Percentiles rank a stretch among this genome's conserved stretches.
Conservation (phyloP, 2,329 filamentous ascomycete genomes). For the Claviceps purpurea region DNA sequence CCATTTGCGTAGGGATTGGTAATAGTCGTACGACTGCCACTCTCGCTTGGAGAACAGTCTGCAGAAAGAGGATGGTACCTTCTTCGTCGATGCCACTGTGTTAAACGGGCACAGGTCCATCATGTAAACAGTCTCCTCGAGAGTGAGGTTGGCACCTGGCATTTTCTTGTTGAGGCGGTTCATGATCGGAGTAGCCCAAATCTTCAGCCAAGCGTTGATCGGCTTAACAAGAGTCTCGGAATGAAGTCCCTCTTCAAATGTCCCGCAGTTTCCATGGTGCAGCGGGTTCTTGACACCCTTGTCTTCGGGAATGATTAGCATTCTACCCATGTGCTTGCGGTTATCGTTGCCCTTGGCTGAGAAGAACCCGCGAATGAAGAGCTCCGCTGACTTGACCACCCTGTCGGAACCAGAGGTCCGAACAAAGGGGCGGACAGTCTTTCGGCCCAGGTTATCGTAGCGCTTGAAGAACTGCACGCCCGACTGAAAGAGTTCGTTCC, state of each 20-base stretch:
- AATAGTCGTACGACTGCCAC: constrained; percentile 72
- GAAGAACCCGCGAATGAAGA: constrained; percentile 66
- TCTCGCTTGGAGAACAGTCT: constrained; percentile 57
- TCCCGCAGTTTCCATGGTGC: constrained; percentile 56
- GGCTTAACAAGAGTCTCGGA: constrained; percentile 34
- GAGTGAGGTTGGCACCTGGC: constrained; percentile 50
- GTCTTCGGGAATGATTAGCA: constrained; percentile 57
- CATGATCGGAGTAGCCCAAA: constrained; percentile 56
- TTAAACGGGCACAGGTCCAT: constrained; percentile 88
- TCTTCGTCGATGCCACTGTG: constrained; percentile 50
- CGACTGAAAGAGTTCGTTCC: constrained; percentile 58
- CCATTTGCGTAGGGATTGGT: constrained; percentile 67
- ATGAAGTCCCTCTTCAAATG: constrained; percentile 50
- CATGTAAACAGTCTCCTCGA: constrained; percentile 50
- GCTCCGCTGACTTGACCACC: constrained; percentile 60
- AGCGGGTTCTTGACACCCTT: constrained; percentile 66
- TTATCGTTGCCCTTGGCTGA: constrained; percentile 20
- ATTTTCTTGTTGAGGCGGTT: constrained; percentile 56
- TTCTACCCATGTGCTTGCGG: constrained; percentile 35
- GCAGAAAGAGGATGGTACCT: constrained; percentile 56
- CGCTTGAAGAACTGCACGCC: constrained; percentile 63
- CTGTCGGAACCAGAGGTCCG: constrained; percentile 57
- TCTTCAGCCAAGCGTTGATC: constrained; percentile 43
- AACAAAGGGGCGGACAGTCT: constrained; percentile 49
- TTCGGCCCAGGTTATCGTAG: constrained; percentile 47